Evolutionary conservation across 192 early-diverging fungal species (phyloP), one percentile per base, ranked within the genome.

Genomic region (Glomus cerebriforme): DNA sequence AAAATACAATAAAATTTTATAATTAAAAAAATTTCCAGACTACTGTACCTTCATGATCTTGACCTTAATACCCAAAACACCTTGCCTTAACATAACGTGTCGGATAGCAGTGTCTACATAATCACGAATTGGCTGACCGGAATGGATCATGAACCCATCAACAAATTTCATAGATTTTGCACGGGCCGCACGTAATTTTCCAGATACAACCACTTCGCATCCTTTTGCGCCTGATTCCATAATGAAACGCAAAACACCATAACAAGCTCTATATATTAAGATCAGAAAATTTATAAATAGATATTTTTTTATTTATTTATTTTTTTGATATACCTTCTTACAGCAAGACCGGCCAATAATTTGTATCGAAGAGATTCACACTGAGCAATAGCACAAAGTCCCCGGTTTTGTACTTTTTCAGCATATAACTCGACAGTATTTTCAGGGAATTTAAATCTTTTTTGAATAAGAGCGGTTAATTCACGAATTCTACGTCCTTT

Each of bases 101-200:
- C 98, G 95, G 79, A 96, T 93, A 71, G 98, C 96, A 67, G 90
- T 88, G 91, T 98, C 96, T 84, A 99, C 97, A 86, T 91, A 97
- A 87, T 97, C 95, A 85, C 90, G 87, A 84, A 96, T 94, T 86
- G 98, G 98, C 87, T 98, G 94, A 90, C 98, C 98, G 85, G 96
- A 97, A 95, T 99, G 96, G 87, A 99, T 94, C 96, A 99, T 97
- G 93, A 99, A 98, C 81, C 98, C 98, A 83, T 98, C 96, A 85
- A 92, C 90, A 89, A 99, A 99, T 93, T 99, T 99, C 98, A 98
- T 98, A 74, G 98, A 92, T 95, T 99, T 99, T 87, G 98, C 98
- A 96, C 98, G 98, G 79, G 96, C 96, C 86, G 93, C 98, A 88
- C 98, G 96, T 82, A 99, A 93, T 93, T 99, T 99, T 81, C 98